A percentile compares a stretch with the other conserved stretches of the same genome.
These are phyloP conservation scores for Panaeolus cyanescens DNA, from an alignment of 768 basidiomycete species.

Conservation along the genomic window DNA sequence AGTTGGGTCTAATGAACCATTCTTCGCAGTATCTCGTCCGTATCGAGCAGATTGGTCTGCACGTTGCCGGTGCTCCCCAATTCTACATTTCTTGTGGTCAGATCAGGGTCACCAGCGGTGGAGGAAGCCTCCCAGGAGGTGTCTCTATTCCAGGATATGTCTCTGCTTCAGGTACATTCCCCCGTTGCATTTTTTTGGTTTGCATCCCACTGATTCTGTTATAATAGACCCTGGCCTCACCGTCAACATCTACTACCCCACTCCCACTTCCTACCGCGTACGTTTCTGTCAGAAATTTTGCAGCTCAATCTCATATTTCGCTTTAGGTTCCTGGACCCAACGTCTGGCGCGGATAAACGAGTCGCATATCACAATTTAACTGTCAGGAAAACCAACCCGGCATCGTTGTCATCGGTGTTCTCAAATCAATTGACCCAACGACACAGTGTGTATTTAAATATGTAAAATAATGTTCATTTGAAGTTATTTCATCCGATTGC, in stretches of 20 bases:
- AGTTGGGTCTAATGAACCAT: neutral
- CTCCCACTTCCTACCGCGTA: conserved; percentile 33
- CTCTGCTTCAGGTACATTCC: conserved; percentile 29
- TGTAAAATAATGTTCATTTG: neutral
- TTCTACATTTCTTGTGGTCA: conserved; percentile 54
- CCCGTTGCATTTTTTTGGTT: neutral
- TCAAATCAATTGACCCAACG: neutral
- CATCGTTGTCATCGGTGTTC: neutral
- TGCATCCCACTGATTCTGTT: neutral
- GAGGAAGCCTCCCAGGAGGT: conserved; percentile 43
- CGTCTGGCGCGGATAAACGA: conserved; percentile 1
- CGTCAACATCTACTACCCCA: conserved; percentile 43
- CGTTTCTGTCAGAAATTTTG: neutral
- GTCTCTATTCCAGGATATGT: conserved; percentile 54
- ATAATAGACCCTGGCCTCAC: conserved; percentile 38
- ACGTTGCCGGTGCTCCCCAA: conserved; percentile 47
- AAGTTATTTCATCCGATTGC: neutral
- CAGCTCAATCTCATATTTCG: neutral
- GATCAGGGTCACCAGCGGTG: conserved; percentile 44
- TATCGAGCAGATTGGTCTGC: conserved; percentile 49
- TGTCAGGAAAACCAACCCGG: neutral
- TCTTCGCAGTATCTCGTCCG: conserved; percentile 41
- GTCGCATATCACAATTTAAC: neutral
- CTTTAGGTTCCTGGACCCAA: neutral
- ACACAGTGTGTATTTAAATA: neutral